Evolutionary conservation across 345 rosid species (phyloP).

Genomic region (Populus nigra): DNA sequence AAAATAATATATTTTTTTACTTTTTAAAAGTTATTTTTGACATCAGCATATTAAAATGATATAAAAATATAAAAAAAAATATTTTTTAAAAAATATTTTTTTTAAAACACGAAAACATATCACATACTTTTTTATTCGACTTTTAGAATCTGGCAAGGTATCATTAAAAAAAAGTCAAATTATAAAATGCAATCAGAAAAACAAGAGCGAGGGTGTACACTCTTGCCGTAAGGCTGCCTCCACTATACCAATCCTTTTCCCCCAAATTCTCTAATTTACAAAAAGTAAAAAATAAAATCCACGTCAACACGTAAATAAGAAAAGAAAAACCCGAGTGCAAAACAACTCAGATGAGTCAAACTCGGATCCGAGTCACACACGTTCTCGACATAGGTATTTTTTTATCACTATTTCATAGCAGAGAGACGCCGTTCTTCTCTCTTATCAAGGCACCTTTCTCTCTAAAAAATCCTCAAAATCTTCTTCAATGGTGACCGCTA

Average conservation of each 20-base stretch:
- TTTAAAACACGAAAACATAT: too few species aligned
- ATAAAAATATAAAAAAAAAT: too few species aligned
- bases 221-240: not conserved
- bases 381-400: not conserved
- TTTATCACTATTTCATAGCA: not conserved
- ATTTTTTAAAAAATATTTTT: too few species aligned
- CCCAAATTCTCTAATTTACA: not conserved
- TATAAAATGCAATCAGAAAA: not conserved
- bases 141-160: not conserved
- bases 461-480: not conserved
- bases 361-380: not conserved
- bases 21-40: too few species aligned
- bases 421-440: not conserved
- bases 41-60: accelerated
- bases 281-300: not conserved
- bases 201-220: not conserved
- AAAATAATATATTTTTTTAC: too few species aligned
- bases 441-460: not conserved
- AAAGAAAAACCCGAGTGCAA: not conserved
- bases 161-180: not conserved
- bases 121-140: not conserved
- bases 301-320: not conserved
- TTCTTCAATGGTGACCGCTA: not conserved
- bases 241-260: not conserved
- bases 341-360: not conserved